phyloP scores from a whole-genome alignment of 2,329 filamentous ascomycete species.

The Xylogone sp. region DNA sequence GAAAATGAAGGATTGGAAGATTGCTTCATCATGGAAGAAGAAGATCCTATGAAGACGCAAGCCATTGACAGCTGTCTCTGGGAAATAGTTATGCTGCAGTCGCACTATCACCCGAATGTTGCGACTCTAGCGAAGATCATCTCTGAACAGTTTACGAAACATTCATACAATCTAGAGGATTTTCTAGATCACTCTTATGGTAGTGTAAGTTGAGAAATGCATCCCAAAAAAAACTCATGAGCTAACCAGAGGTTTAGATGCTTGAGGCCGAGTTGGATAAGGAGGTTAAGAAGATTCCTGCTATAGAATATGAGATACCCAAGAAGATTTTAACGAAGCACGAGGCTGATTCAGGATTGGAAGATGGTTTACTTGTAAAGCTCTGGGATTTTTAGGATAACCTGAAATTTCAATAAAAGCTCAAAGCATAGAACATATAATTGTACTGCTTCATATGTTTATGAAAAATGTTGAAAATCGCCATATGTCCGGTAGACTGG shows the following conservation, averaged over 20 bases:
- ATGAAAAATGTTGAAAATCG: neutral
- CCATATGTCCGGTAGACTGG: neutral
- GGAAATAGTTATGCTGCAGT: constrained; percentile 88
- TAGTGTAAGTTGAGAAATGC: constrained; percentile 52
- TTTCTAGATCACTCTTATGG: constrained; percentile 93
- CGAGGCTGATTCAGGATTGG: constrained; percentile 40
- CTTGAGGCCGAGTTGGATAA: constrained; percentile 81
- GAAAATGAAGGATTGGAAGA: constrained; percentile 62
- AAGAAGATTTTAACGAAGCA: constrained; percentile 36
- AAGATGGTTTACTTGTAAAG: constrained; percentile 54
- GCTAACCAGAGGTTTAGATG: constrained; percentile 48
- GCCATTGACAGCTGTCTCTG: constrained; percentile 93
- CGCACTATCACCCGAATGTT: constrained; percentile 95
- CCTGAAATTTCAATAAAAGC: neutral
- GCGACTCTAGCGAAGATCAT: constrained; percentile 91
- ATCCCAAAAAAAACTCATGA: constrained; percentile 20
- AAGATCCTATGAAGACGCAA: constrained; percentile 77
- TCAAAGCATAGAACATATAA: too few species aligned
- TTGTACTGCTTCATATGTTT: neutral
- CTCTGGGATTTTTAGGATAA: constrained; percentile 52
- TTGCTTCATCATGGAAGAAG: constrained; percentile 71
- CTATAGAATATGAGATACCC: constrained; percentile 91
- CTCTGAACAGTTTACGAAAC: constrained; percentile 95
- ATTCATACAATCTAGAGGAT: constrained; percentile 91
- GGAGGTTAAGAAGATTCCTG: constrained; percentile 78